Evolutionary conservation across 495 filamentous ascomycete genomes (phyloP), one percentile per base, ranked within the genome.

Genomic region (Daldinia vernicosa): DNA sequence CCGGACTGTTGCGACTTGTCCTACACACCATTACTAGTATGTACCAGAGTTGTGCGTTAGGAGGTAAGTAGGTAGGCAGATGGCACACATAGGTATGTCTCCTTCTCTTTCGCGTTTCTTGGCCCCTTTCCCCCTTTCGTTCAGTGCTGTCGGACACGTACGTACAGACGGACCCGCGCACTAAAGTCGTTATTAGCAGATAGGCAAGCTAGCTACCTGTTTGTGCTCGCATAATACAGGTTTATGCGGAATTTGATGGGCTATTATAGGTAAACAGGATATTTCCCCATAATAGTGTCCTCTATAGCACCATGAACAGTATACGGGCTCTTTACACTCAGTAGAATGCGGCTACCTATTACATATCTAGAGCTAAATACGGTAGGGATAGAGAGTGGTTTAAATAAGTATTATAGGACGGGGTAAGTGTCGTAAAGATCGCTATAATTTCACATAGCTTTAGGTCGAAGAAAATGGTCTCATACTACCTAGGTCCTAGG

Each of bases 11-110:
- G 27, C 50, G 27, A 35, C 53, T 30, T 30, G 53, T 56, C 53
- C 53, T 56, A 56, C 53, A 35, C 53, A 56, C 52, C 53, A 8
- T 35, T 30, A 30, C n/a, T 4, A n/a, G 52, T 35, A 30, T 12
- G 52, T 35, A 30, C 24, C 19, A 24, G 24, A 9, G 22, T 33
- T 11, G 9, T 33, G 32, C 32, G 32, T 33, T 33, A 9, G n/a
- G n/a, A n/a, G n/a, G n/a, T n/a, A n/a, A n/a, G 52, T 35, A 56
- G n/a, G 27, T 32, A 55, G 52, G 52, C 33, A 32, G 12, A 55
- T 5, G n/a, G 3, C 11, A 19, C 6, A 30, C 17, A 27, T 12
- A 52, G n/a, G n/a, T 55, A 11, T 53, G 26, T 9, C 28, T 27
- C 24, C 27, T 53, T 30, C 26, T 53, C 5, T 53, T 24, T 52